Evolutionary conservation across 495 filamentous ascomycete genomes (phyloP), one percentile per base, ranked within the genome.

Genomic region (Filosporella fistucella): DNA sequence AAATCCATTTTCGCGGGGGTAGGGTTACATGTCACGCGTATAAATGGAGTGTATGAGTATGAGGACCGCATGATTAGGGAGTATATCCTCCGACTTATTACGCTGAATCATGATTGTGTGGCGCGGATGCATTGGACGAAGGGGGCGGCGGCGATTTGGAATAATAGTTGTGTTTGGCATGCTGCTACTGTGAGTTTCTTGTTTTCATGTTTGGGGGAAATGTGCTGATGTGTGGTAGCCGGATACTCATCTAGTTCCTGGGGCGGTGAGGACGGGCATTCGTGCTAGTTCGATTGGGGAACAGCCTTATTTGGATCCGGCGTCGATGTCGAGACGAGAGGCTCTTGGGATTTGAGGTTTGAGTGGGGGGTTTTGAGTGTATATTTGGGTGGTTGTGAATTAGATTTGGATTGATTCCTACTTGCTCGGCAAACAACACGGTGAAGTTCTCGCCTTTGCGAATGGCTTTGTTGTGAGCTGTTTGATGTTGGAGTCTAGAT

Each of bases 271-370:
- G 33, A 63, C 59, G 0, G 72, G 71, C 2, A 63, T 70, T 13
- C 60, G 71, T 13, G 69, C 68, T 9, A 62, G 63, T 3, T 63
- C 66, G 3, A 66, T 69, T 22, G 73, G 71, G 0, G 72, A 77
- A 39, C 54, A 62, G 24, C 70, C 71, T 8, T 75, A 73, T 47
- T 47, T 77, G 7, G 72, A 75, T 46, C 68, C 71, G 4, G 61
- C 66, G 4, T 67, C 62, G 28, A 74, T 28, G 52, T 63, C 67
- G 20, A 57, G 71, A 44, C 63, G 70, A 23, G 72, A 76, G 51
- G 72, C 65, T 1, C 45, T 80, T 34, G 67, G 62, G n/a, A n/a
- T n/a, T n/a, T n/a, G n/a, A n/a, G n/a, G n/a, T n/a, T n/a, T n/a
- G n/a, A n/a, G n/a, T n/a, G n/a, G n/a, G n/a, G n/a, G n/a, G n/a